phyloP scores from a whole-genome alignment of 2,329 filamentous ascomycete species.

The Phyllachora maydis region DNA sequence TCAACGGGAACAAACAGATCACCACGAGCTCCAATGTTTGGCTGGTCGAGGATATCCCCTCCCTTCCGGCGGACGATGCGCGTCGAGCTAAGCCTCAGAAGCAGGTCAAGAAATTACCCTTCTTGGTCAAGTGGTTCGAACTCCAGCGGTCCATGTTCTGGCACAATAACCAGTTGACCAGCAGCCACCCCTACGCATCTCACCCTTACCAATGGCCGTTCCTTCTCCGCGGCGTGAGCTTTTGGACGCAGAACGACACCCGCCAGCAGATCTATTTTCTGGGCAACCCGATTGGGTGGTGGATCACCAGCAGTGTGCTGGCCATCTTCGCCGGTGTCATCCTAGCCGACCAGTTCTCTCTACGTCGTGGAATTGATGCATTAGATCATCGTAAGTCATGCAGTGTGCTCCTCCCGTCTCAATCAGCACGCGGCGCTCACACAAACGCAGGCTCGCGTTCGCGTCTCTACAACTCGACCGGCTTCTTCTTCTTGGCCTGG shows the following conservation, averaged over 20 bases:
- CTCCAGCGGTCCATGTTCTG: constrained; percentile 97
- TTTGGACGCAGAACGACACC: constrained; percentile 96
- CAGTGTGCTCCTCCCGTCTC: not conserved
- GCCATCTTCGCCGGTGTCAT: constrained; percentile 88
- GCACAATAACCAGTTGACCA: constrained; percentile 96
- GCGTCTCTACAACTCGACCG: constrained; percentile 92
- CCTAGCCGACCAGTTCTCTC: constrained; percentile 78
- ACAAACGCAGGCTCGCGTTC: constrained; percentile 53
- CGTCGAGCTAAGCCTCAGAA: constrained; percentile 58
- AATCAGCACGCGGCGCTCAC: constrained; percentile 10
- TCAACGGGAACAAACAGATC: constrained; percentile 97
- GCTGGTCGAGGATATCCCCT: constrained; percentile 83
- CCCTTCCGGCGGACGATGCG: constrained; percentile 46
- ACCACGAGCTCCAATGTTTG: constrained; percentile 81
- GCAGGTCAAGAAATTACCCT: constrained; percentile 66
- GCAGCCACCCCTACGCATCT: constrained; percentile 88
- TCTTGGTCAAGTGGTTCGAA: constrained; percentile 89
- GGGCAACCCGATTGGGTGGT: constrained; percentile 93
- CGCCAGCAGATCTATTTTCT: constrained; percentile 97
- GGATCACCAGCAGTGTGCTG: constrained; percentile 78
- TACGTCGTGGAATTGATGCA: constrained; percentile 82
- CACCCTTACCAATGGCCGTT: constrained; percentile 97
- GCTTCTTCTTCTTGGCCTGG: constrained; percentile 98
- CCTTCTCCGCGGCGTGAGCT: constrained; percentile 88
- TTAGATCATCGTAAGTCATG: constrained; percentile 67